These are phyloP conservation scores for Cucurbita ficifolia DNA, from an alignment of 306 rosid genomes.

Conservation along the genomic window DNA sequence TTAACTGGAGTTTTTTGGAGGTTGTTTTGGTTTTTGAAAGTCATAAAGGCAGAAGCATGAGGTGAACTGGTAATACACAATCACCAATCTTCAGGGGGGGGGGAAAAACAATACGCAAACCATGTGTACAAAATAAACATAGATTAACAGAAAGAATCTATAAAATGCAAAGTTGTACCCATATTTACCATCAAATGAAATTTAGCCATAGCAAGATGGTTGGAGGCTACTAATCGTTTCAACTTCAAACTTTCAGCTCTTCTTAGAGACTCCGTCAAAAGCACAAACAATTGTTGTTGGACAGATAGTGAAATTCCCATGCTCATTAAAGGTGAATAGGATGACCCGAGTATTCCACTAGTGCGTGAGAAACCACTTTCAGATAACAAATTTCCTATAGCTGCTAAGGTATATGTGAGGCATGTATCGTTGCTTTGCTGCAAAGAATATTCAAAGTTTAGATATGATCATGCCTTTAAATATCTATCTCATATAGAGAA, in stretches of 20 bases:
- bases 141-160: not conserved
- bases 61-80: not conserved
- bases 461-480: not conserved
- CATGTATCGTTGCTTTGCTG: conserved; percentile 95
- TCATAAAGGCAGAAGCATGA: not conserved
- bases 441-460: conserved; percentile 13
- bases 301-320: conserved; percentile 73
- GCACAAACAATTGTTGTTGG: conserved; percentile 88
- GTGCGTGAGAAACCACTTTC: conserved; percentile 92
- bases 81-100: not conserved
- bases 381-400: conserved; percentile 80
- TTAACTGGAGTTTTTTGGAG: not conserved
- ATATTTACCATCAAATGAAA: conserved; percentile 73
- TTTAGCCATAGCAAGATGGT: conserved; percentile 90
- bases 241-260: conserved; percentile 88
- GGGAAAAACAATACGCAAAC: not conserved
- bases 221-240: conserved; percentile 77
- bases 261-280: conserved; percentile 81
- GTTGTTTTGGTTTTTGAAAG: not conserved
- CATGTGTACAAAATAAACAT: not conserved
- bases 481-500: not conserved
- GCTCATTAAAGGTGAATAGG: conserved; percentile 75
- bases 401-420: conserved; percentile 87
- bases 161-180: conserved; percentile 7
- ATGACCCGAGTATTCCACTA: conserved; percentile 69